These are phyloP conservation scores for Mycena amicta DNA, from an alignment of 768 basidiomycete genomes.

Conservation along the genomic window DNA sequence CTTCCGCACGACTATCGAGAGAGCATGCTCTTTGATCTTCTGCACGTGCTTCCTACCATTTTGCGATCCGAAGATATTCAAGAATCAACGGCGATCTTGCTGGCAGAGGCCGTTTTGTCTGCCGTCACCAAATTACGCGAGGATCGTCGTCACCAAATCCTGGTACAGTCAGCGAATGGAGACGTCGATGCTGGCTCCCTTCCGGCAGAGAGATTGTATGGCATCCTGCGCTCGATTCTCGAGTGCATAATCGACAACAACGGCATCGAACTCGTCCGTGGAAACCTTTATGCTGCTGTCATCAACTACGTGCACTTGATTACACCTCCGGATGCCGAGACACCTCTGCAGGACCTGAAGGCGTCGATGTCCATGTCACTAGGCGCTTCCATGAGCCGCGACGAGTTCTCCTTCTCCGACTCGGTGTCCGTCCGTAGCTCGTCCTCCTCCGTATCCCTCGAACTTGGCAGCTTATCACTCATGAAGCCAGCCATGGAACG, in stretches of 20 bases:
- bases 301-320: conserved; percentile 90
- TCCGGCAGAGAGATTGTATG: conserved; percentile 78
- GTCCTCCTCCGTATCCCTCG: conserved; percentile 44
- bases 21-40: conserved; percentile 86
- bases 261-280: conserved; percentile 83
- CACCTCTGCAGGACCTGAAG: conserved; percentile 21
- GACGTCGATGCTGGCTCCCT: conserved; percentile 67
- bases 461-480: conserved; percentile 63
- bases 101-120: conserved; percentile 82
- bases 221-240: conserved; percentile 72
- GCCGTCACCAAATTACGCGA: conserved; percentile 88
- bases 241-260: conserved; percentile 77
- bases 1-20: conserved; percentile 83
- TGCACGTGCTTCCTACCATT: conserved; percentile 76
- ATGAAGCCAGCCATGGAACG: conserved; percentile 74
- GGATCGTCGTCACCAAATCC: conserved; percentile 70
- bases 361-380: conserved; percentile 30
- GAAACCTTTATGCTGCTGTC: conserved; percentile 91
- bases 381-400: conserved; percentile 42
- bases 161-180: conserved; percentile 65
- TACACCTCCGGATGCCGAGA: conserved; percentile 33
- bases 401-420: conserved; percentile 41
- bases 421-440: conserved; percentile 38
- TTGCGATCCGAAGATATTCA: conserved; percentile 67
- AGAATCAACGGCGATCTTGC: conserved; percentile 74